Base-by-base conservation (phyloP, 2,329 filamentous ascomycete genomes). In the Elsinoe arachidis region DNA sequence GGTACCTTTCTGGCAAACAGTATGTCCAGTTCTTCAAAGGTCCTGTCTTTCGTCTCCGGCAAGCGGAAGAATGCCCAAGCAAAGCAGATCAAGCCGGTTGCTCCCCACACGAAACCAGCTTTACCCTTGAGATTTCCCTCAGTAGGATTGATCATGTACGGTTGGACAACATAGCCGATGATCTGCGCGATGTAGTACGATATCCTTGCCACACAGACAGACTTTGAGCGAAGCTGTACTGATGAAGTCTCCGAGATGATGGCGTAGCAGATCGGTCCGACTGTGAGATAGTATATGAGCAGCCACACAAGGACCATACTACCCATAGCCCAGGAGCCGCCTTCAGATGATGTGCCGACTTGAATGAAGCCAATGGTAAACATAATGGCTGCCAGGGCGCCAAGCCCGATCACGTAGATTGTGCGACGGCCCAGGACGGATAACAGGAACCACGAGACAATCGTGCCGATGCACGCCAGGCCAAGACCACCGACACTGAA, bases 11-110 rank as follows among this genome's bases (percentile, higher is more conserved):
- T 43, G 14, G 39, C 67, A 60, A 74, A 75, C 70, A 75, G 70
- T 21, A 73, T 64, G 62, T 75, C 72, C 34, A 75, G 60, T 64
- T 75, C 72, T 57, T 74, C 72, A 58, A 69, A 75, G 15, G 73
- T 74, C 35, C 72, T 59, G 1, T 67, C 72, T 55, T 69, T 71
- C 46, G 71, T 74, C 61, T 74, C 73, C 5, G 73, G 72, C 1
- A 73, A 63, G 30, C 70, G 63, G 23, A 72, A 69, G 58, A 65
- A 73, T 1, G 68, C 65, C 71, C 72, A 73, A 0, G 70, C 34
- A 6, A 74, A 58, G 37, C 67, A 67, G 0, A 72, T 56, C 15
- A 43, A 19, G 19, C 39, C 39, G 9, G 39, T 43, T 0, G 70
- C 71, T 6, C 69, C 71, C 57, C 70, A 74, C 61, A 74, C 71